phyloP scores from a whole-genome alignment of 2,329 filamentous ascomycete genomes.

The Colletotrichum agaves region DNA sequence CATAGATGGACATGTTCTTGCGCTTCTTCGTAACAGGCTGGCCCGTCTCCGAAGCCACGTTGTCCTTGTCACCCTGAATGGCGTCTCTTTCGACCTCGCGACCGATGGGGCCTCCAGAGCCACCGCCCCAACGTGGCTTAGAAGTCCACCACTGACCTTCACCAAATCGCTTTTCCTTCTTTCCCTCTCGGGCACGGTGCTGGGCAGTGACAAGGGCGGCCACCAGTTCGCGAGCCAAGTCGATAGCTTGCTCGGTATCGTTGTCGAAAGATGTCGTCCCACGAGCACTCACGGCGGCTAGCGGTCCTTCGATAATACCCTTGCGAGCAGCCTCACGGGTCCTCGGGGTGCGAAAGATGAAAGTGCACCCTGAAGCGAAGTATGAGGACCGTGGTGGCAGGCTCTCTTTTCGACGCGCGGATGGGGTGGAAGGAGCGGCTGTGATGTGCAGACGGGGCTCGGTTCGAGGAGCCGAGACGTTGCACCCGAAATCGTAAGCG shows the following conservation, averaged over 20 bases:
- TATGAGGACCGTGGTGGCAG: constrained; percentile 58
- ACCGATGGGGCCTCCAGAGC: constrained; percentile 70
- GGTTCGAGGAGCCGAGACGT: constrained; percentile 63
- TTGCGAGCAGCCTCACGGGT: constrained; percentile 70
- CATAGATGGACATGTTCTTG: constrained; percentile 68
- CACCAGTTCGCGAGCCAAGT: constrained; percentile 70
- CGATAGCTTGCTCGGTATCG: constrained; percentile 68
- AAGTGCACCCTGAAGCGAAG: constrained; percentile 67
- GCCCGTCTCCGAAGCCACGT: constrained; percentile 40
- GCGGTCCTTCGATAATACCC: constrained; percentile 70
- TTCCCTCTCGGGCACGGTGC: constrained; percentile 69
- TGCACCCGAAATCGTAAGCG: constrained; percentile 74
- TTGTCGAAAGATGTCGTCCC: constrained; percentile 64
- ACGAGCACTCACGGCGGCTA: constrained; percentile 69
- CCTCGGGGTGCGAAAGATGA: constrained; percentile 68
- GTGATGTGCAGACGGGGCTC: constrained; percentile 69
- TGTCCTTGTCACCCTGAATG: constrained; percentile 59
- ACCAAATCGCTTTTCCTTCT: constrained; percentile 65
- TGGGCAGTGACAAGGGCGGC: constrained; percentile 72
- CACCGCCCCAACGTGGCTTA: constrained; percentile 71
- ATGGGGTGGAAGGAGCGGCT: constrained; percentile 46
- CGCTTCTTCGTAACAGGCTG: constrained; percentile 58
- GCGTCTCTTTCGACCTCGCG: constrained; percentile 65
- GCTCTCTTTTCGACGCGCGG: constrained; percentile 7
- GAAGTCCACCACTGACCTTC: constrained; percentile 71